These are phyloP conservation scores for Alternaria panax DNA, from an alignment of 2,329 filamentous ascomycete species.

Conservation along the genomic window DNA sequence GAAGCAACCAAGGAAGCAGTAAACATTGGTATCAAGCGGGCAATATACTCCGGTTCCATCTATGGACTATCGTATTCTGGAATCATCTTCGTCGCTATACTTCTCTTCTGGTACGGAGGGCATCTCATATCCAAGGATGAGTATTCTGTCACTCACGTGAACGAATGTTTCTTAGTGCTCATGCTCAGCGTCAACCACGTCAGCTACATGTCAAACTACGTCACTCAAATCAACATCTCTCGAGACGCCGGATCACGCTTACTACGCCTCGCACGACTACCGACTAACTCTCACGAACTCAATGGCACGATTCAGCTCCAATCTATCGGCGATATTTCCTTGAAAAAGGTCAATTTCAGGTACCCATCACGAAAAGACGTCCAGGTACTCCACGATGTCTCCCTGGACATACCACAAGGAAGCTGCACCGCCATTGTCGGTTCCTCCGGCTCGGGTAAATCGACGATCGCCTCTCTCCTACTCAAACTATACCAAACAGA, in stretches of 20 bases:
- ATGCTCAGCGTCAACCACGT: slow-evolving; percentile 83
- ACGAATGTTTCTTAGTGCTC: slow-evolving; percentile 81
- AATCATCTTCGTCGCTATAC: slow-evolving; percentile 74
- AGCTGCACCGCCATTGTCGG: slow-evolving; percentile 82
- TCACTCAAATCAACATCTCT: slow-evolving; percentile 81
- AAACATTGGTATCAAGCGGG: slow-evolving; percentile 69
- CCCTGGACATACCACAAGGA: slow-evolving; percentile 68
- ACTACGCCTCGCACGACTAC: slow-evolving; percentile 71
- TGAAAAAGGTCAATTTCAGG: slow-evolving; percentile 71
- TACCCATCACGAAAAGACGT: slow-evolving; percentile 68
- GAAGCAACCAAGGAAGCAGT: slow-evolving; percentile 62
- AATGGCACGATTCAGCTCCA: slow-evolving; percentile 56
- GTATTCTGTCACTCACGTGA: slow-evolving; percentile 64
- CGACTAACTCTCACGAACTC: slow-evolving; percentile 66
- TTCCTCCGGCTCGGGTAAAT: slow-evolving; percentile 88
- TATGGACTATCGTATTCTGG: slow-evolving; percentile 81
- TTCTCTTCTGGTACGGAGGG: slow-evolving; percentile 85
- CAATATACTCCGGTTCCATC: slow-evolving; percentile 71
- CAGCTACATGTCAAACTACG: slow-evolving; percentile 71
- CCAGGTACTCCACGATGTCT: slow-evolving; percentile 68
- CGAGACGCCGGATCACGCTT: slow-evolving; percentile 76
- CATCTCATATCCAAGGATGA: slow-evolving; percentile 64
- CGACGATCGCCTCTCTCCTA: slow-evolving; percentile 78
- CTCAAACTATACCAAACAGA: slow-evolving; percentile 70
- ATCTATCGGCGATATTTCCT: slow-evolving; percentile 61